Evolutionary conservation across 352 stramenopile species (phyloP), one percentile per base, ranked within the genome.

Genomic region (Globisporangium nunn): DNA sequence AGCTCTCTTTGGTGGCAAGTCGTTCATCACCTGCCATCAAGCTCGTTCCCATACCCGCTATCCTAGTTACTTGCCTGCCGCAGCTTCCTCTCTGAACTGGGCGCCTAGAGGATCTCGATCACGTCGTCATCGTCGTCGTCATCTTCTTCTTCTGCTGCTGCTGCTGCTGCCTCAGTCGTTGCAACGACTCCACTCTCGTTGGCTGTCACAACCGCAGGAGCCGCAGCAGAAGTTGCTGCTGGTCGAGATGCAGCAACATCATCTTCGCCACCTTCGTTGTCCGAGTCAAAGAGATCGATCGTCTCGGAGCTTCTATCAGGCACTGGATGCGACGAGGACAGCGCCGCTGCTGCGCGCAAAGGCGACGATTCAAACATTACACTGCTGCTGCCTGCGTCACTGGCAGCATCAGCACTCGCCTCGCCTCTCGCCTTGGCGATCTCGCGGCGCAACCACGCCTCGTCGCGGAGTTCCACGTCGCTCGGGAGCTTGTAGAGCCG

Each of bases 401-500:
- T 23, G 23, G 23, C 23, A 5, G 37, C 23, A 6, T n/a, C 50
- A 29, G 47, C 18, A 50, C 51, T 23, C 15, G 1, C 10, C 39
- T 56, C 23, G 44, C 41, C 14, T 50, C 71, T 76, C 31, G 78
- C 70, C 56, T 87, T 87, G 1, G 68, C 70, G 55, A 94, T 87
- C 53, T 91, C 79, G 39, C 76, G 70, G 6, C 77, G 67, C 17
- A 94, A 63, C 85, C 85, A 94, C 12, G 60, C 59, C 30, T 88
- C 85, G 35, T 85, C 69, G 29, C 81, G 81, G 14, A 92, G 59
- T 5, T 85, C 78, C n/a, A 92, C 78, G 48, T 88, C 78, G 7
- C 56, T 59, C 43, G 82, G 82, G 15, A 94, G 63, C 51, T 87
- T 89, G 5, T 30, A 73, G 12, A 89, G 45, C 51, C 84, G 81